A percentile compares a stretch with the other conserved stretches of the same genome.
phyloP scores from a whole-genome alignment of 257 asterid species.

The Solanum okadae region DNA sequence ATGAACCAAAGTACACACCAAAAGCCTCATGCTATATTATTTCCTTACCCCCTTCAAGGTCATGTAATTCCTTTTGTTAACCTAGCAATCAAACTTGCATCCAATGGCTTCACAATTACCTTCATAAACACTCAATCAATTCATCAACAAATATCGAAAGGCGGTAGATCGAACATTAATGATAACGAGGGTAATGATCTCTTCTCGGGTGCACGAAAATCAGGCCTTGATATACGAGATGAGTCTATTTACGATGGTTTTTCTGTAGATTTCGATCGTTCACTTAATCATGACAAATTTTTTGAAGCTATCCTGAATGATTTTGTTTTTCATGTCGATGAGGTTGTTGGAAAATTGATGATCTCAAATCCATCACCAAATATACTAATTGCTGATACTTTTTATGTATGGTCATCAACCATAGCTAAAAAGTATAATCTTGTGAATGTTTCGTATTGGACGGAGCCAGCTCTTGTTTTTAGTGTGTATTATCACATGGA shows the following conservation, averaged over 20 bases:
- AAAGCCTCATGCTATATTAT: conserved; percentile 58
- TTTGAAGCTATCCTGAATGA: conserved; percentile 45
- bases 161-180: not conserved
- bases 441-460: conserved; percentile 57
- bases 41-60: conserved; percentile 72
- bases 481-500: conserved; percentile 58
- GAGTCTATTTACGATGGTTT: conserved; percentile 56
- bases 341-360: conserved; percentile 27
- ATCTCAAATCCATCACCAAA: conserved; percentile 36
- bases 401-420: conserved; percentile 45
- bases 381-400: conserved; percentile 57
- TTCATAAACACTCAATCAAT: conserved; percentile 62
- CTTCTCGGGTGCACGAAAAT: conserved; percentile 37
- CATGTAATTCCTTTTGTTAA: conserved; percentile 67
- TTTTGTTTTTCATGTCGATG: conserved; percentile 47
- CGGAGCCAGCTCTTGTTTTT: conserved; percentile 58
- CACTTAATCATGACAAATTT: conserved; percentile 40
- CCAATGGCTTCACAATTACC: conserved; percentile 65
- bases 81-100: conserved; percentile 61
- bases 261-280: conserved; percentile 45
- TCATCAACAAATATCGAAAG: conserved; percentile 45
- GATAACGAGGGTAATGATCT: conserved; percentile 15
- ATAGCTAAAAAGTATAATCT: conserved; percentile 41
- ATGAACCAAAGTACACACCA: not conserved
- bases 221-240: conserved; percentile 54